These are phyloP conservation scores for Colletotrichum kahawae DNA, from an alignment of 2,329 filamentous ascomycete species.

Conservation along the genomic window DNA sequence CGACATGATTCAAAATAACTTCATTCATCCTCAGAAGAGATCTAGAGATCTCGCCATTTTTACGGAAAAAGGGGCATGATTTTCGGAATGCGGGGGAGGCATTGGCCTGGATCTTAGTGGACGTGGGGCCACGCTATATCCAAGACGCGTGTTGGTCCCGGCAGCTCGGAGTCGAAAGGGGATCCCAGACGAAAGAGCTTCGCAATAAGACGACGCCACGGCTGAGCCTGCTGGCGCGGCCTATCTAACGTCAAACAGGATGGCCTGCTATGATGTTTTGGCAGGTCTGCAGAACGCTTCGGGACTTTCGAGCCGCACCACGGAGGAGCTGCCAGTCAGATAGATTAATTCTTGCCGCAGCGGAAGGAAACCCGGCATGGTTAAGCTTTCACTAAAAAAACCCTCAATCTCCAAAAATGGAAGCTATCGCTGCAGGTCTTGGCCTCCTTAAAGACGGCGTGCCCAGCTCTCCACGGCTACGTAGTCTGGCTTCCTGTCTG, in stretches of 20 bases:
- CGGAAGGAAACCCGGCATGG: neutral
- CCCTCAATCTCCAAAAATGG: neutral
- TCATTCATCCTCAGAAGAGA: neutral
- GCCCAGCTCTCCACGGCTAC: neutral
- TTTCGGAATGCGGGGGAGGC: slow-evolving; percentile 6
- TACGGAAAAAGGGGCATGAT: neutral
- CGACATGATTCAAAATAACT: neutral
- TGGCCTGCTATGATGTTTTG: neutral
- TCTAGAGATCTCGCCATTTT: neutral
- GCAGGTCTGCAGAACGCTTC: neutral
- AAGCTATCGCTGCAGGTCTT: neutral
- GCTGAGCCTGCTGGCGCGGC: neutral
- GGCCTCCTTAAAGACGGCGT: neutral
- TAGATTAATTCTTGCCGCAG: neutral
- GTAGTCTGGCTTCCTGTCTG: too few species aligned
- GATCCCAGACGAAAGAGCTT: neutral
- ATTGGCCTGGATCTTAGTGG: neutral
- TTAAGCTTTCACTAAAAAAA: slow-evolving; percentile 5
- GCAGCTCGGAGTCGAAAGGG: neutral
- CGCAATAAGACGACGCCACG: neutral
- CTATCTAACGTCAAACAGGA: neutral
- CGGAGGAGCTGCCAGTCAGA: neutral
- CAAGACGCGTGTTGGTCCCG: slow-evolving; percentile 13
- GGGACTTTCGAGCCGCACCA: neutral
- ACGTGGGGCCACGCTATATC: slow-evolving; percentile 5